Conservation (phyloP, 1,284 basidiomycete genomes). For the Lentinula novae-zelandiae region DNA sequence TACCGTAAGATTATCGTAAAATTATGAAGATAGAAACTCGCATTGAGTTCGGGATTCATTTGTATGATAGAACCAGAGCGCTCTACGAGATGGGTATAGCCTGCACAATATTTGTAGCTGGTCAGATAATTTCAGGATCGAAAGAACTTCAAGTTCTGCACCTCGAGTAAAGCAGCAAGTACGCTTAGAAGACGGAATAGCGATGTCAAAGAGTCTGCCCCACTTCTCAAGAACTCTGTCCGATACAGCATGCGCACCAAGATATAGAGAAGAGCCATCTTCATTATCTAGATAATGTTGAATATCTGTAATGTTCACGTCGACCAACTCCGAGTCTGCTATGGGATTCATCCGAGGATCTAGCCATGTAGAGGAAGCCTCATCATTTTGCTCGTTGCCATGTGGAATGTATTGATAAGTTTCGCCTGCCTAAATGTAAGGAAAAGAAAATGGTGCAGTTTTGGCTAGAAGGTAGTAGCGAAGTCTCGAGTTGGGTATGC, state of each 20-base stretch:
- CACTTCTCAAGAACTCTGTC: slow-evolving; percentile 67
- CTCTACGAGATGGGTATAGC: slow-evolving; percentile 73
- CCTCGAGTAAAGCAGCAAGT: slow-evolving; percentile 79
- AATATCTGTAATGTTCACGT: slow-evolving; percentile 23
- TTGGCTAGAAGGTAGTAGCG: slow-evolving; percentile 78
- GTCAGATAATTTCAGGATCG: background rate
- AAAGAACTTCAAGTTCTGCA: slow-evolving; percentile 21
- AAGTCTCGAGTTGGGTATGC: slow-evolving; percentile 73
- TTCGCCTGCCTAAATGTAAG: slow-evolving; percentile 28
- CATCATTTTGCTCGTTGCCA: background rate
- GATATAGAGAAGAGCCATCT: slow-evolving; percentile 14
- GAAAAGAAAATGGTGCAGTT: slow-evolving; percentile 34
- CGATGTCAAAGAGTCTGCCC: slow-evolving; percentile 76
- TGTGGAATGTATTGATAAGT: slow-evolving; percentile 43
- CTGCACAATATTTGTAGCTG: slow-evolving; percentile 29
- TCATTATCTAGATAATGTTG: slow-evolving; percentile 47
- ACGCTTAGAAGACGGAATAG: slow-evolving; percentile 54
- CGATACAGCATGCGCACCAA: slow-evolving; percentile 39
- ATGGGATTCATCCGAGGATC: background rate
- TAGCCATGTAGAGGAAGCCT: background rate
- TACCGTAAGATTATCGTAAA: too few species aligned
- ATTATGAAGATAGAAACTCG: slow-evolving; percentile 28
- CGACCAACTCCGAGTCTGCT: background rate
- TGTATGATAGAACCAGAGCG: slow-evolving; percentile 73
- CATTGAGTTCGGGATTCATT: slow-evolving; percentile 61